These are phyloP conservation scores for Acer negundo DNA, from an alignment of 345 rosid species.

Conservation along the genomic window DNA sequence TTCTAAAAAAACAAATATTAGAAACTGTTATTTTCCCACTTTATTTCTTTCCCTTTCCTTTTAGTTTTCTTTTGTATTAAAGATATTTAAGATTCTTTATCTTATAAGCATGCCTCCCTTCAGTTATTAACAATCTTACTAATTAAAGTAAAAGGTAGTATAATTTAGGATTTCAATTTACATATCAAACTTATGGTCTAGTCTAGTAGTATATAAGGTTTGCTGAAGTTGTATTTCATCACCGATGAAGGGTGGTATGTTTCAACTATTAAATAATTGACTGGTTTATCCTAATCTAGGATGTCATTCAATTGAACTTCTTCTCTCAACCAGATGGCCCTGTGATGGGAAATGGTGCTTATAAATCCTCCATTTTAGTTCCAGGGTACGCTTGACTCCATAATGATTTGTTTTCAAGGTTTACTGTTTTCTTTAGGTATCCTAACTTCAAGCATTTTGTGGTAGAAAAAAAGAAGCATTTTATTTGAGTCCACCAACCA, in stretches of 20 bases:
- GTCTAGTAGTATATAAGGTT: background rate
- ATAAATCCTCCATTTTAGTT: constrained; percentile 70
- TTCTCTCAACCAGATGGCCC: constrained; percentile 97
- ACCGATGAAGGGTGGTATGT: background rate
- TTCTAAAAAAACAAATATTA: no score
- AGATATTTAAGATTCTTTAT: background rate
- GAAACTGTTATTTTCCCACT: background rate
- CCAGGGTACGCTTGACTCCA: constrained; percentile 65
- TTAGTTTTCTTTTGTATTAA: no score
- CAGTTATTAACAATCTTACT: background rate
- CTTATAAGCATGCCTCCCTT: background rate
- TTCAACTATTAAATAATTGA: background rate
- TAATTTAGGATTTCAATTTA: background rate
- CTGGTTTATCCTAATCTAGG: constrained; percentile 45
- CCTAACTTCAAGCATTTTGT: constrained; percentile 26
- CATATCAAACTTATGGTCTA: constrained; percentile 1
- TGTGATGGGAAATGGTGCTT: constrained; percentile 83
- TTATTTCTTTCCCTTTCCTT: background rate
- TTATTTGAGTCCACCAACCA: constrained; percentile 77
- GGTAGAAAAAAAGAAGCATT: constrained; percentile 83
- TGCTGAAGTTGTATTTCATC: background rate
- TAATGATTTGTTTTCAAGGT: constrained; percentile 23
- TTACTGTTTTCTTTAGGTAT: constrained; percentile 11
- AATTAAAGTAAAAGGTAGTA: no score
- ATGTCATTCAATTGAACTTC: constrained; percentile 62